Evolutionary conservation across 1,139 yeast species (phyloP).

Genomic region (Arxiozyma heterogenica): DNA sequence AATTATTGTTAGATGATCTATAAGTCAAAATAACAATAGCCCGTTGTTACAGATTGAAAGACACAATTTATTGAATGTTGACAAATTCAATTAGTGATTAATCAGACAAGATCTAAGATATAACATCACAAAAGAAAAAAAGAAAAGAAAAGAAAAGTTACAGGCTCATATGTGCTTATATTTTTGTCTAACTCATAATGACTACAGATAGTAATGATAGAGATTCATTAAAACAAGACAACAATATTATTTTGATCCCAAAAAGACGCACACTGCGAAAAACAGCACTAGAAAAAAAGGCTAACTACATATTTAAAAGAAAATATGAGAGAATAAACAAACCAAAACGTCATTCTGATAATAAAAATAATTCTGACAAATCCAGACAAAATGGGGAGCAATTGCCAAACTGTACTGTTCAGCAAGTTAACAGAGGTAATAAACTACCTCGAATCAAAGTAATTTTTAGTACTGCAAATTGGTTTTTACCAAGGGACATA

Average conservation of each 20-base stretch:
- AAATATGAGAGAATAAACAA: not conserved
- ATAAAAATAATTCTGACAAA: not conserved
- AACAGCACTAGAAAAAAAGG: not conserved
- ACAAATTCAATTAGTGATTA: not conserved
- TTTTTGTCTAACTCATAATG: not conserved
- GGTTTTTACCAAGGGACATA: constrained; percentile 10
- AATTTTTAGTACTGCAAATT: constrained; percentile 1
- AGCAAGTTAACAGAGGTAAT: not conserved
- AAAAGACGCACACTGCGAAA: not conserved
- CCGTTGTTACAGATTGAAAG: no score
- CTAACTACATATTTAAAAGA: not conserved
- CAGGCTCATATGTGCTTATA: not conserved
- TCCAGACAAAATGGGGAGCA: not conserved
- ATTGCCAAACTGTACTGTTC: not conserved
- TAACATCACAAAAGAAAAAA: no score
- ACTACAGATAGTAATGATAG: not conserved
- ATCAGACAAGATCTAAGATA: not conserved
- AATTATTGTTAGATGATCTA: no score
- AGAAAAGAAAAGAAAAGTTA: no score
- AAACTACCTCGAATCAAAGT: constrained; percentile 5
- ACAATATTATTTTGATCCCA: not conserved
- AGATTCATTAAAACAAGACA: not conserved
- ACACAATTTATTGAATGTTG: no score
- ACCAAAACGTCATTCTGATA: not conserved
- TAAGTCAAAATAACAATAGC: no score